Conservation (phyloP, 1,284 basidiomycete genomes). For the Tilletia walkeri region DNA sequence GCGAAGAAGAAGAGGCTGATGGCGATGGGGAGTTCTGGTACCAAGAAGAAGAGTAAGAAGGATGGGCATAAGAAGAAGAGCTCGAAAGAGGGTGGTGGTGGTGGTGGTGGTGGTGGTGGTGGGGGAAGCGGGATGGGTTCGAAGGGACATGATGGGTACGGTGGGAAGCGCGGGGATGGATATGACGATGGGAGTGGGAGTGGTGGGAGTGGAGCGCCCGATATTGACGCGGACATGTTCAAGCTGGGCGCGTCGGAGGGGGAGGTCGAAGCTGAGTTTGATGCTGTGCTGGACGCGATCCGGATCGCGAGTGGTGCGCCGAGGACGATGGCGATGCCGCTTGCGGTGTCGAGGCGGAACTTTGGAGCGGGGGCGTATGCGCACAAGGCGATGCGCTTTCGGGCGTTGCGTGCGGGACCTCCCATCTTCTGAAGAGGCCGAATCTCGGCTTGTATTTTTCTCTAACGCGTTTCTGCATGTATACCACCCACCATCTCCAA, state of each 20-base stretch:
- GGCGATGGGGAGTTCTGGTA: neutral
- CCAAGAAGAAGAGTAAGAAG: conserved; percentile 22
- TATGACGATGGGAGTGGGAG: neutral
- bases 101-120: conserved; percentile 20
- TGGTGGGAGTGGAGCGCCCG: conserved; percentile 21
- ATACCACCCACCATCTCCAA: neutral
- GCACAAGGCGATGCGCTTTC: conserved; percentile 8
- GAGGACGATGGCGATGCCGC: conserved; percentile 9
- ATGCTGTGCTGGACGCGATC: conserved; percentile 34
- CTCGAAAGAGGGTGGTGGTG: conserved; percentile 13
- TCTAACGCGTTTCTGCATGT: no score
- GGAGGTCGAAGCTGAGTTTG: conserved; percentile 46
- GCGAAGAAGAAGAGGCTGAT: conserved; percentile 47
- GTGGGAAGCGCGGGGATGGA: no score
- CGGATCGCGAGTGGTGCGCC: conserved; percentile 26
- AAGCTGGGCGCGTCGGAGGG: conserved; percentile 37
- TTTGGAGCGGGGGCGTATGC: conserved; percentile 12
- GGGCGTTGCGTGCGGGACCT: neutral
- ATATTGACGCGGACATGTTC: conserved; percentile 46
- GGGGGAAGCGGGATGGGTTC: conserved; percentile 6
- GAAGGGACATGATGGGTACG: no score
- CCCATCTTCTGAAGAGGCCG: neutral
- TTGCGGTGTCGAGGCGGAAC: conserved; percentile 8
- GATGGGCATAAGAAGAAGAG: conserved; percentile 19
- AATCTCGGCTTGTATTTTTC: no score